phyloP scores from a whole-genome alignment of 83 land plant species.

The Diphasiastrum complanatum region DNA sequence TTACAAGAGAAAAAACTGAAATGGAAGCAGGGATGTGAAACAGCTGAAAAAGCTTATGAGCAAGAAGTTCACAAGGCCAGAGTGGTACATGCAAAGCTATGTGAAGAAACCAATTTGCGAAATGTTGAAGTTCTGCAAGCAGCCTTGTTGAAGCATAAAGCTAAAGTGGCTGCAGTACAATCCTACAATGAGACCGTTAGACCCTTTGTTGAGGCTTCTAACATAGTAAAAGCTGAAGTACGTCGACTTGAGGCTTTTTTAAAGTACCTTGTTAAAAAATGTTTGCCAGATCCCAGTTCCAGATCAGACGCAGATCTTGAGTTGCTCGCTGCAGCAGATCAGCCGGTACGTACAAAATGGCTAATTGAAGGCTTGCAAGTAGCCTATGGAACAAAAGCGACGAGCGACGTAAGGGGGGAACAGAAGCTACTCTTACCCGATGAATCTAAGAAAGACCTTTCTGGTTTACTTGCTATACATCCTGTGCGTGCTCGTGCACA shows the following conservation, averaged over 20 bases:
- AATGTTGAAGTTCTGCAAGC: conserved; percentile 16
- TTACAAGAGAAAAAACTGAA: conserved; percentile 16
- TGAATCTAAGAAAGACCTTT: no score
- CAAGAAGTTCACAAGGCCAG: conserved; percentile 11
- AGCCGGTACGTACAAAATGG: conserved; percentile 2
- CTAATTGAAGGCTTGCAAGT: conserved; percentile 19
- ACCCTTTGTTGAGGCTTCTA: conserved; percentile 28
- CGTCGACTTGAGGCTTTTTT: conserved; percentile 19
- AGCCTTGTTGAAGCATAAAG: conserved; percentile 22
- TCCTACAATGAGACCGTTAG: conserved; percentile 25
- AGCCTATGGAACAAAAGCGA: conserved; percentile 9
- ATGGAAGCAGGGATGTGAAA: conserved; percentile 19
- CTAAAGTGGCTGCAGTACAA: conserved; percentile 27
- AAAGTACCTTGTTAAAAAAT: conserved; percentile 7
- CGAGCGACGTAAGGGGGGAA: not conserved
- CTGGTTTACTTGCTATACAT: no score
- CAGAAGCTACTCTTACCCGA: no score
- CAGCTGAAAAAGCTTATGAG: conserved; percentile 18
- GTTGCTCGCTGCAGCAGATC: conserved; percentile 8
- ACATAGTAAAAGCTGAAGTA: conserved; percentile 18
- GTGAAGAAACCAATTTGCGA: conserved; percentile 2
- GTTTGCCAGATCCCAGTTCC: not conserved
- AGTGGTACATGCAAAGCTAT: conserved; percentile 1
- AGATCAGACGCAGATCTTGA: conserved; percentile 12
- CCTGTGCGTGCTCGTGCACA: no score